phyloP scores from a whole-genome alignment of 1,284 basidiomycete genomes.

The Singerocomus inundabilis region DNA sequence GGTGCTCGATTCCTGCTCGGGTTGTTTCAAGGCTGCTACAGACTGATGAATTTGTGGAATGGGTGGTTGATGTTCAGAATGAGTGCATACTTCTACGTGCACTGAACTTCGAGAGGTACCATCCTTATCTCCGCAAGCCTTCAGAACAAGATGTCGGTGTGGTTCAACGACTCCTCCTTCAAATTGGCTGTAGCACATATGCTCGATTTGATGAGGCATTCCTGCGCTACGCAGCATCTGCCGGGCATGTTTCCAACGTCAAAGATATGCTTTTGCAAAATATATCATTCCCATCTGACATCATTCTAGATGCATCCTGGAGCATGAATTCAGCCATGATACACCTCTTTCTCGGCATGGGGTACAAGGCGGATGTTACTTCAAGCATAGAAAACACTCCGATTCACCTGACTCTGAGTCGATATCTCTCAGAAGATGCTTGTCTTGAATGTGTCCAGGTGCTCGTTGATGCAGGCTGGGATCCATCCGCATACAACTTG shows the following conservation, averaged over 20 bases:
- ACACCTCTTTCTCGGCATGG: neutral
- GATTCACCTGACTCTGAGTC: constrained; percentile 1
- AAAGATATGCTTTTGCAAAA: neutral
- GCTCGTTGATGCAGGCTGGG: constrained; percentile 10
- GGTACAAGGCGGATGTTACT: neutral
- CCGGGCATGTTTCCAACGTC: constrained; percentile 1
- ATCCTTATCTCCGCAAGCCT: too few species aligned
- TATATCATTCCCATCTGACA: constrained; percentile 1
- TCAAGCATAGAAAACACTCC: constrained; percentile 2
- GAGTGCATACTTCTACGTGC: neutral
- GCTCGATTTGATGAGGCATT: neutral
- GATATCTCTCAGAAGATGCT: too few species aligned
- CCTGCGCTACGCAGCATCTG: neutral
- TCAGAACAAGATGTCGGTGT: neutral
- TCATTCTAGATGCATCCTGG: constrained; percentile 7
- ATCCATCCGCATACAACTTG: neutral
- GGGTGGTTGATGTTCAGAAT: neutral
- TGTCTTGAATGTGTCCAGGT: neutral
- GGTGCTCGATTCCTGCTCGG: rapidly evolving
- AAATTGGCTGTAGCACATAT: neutral
- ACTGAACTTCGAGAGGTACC: neutral
- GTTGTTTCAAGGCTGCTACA: neutral
- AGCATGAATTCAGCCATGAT: neutral
- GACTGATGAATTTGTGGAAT: constrained; percentile 7
- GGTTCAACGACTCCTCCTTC: neutral